Percentiles rank a stretch among this genome's conserved stretches.
These are phyloP conservation scores for Paramecium biaurelia DNA, from an alignment of 73 alveolate species.

Conservation along the genomic window DNA sequence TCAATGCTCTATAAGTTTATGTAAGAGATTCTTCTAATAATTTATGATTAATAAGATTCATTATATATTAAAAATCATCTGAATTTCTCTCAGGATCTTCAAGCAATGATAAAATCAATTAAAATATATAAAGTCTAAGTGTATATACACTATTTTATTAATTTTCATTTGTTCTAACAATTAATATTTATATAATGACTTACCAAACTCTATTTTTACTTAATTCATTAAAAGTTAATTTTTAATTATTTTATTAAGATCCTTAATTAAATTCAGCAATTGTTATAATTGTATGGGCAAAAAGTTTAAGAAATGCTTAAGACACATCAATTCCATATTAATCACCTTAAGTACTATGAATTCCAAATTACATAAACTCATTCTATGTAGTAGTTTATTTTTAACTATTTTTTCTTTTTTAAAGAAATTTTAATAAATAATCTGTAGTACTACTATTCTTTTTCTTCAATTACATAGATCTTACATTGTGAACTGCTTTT, in stretches of 20 bases:
- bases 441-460: constrained; percentile 23
- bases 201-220: constrained; percentile 39
- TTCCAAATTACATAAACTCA: constrained; percentile 20
- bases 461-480: neutral
- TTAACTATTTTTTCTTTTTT: neutral
- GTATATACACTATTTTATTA: constrained; percentile 30
- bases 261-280: constrained; percentile 40
- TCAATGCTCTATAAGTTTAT: constrained; percentile 35
- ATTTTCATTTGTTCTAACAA: constrained; percentile 3
- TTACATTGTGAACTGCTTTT: neutral
- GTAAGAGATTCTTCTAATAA: constrained; percentile 29
- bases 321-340: neutral
- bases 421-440: neutral
- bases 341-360: neutral
- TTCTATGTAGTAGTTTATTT: neutral
- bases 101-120: constrained; percentile 6
- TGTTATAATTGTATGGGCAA: constrained; percentile 35
- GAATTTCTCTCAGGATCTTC: constrained; percentile 26
- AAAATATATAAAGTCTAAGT: neutral
- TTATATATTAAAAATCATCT: constrained; percentile 19
- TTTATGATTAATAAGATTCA: constrained; percentile 36
- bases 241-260: neutral
- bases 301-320: neutral
- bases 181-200: neutral
- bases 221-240: neutral